Conservation (phyloP, 1,284 basidiomycete genomes). For the Microbotryum intermedium region DNA sequence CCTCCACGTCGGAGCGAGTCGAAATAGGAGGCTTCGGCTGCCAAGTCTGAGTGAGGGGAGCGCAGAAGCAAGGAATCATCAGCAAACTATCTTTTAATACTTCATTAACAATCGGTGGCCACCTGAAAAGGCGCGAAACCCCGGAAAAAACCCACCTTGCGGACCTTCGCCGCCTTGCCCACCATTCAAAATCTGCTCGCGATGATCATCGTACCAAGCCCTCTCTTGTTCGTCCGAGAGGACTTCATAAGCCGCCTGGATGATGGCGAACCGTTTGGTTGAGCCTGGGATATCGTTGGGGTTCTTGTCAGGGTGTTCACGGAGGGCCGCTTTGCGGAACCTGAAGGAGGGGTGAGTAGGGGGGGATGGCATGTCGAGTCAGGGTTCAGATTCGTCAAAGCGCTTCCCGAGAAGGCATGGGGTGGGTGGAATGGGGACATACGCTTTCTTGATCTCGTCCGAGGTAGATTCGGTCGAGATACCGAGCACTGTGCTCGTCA, state of each 20-base stretch:
- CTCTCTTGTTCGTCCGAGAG: slow-evolving; percentile 90
- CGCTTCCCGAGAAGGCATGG: not conserved
- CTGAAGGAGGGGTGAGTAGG: not conserved
- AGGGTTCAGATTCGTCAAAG: no score
- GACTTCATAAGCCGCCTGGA: slow-evolving; percentile 92
- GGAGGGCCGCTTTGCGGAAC: slow-evolving; percentile 35
- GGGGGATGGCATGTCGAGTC: not conserved
- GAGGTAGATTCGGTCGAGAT: slow-evolving; percentile 24
- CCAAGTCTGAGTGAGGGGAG: slow-evolving; percentile 46
- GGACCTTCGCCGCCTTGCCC: slow-evolving; percentile 2
- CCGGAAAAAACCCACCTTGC: slow-evolving; percentile 2
- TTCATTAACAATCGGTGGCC: slow-evolving; percentile 53
- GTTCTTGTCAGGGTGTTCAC: slow-evolving; percentile 44
- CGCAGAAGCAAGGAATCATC: not conserved
- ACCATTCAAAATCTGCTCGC: slow-evolving; percentile 52
- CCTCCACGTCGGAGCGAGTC: slow-evolving; percentile 14
- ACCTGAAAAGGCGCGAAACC: not conserved
- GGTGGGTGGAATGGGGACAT: not conserved
- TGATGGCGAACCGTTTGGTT: slow-evolving; percentile 73
- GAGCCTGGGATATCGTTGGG: slow-evolving; percentile 56
- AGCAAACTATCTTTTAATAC: no score
- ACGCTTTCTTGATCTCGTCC: slow-evolving; percentile 37
- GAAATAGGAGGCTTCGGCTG: slow-evolving; percentile 55
- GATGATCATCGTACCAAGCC: slow-evolving; percentile 97
- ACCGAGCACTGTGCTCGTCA: slow-evolving; percentile 28